Base-by-base conservation (phyloP, 2,329 filamentous ascomycete species). In the Stagonosporopsis tanaceti region DNA sequence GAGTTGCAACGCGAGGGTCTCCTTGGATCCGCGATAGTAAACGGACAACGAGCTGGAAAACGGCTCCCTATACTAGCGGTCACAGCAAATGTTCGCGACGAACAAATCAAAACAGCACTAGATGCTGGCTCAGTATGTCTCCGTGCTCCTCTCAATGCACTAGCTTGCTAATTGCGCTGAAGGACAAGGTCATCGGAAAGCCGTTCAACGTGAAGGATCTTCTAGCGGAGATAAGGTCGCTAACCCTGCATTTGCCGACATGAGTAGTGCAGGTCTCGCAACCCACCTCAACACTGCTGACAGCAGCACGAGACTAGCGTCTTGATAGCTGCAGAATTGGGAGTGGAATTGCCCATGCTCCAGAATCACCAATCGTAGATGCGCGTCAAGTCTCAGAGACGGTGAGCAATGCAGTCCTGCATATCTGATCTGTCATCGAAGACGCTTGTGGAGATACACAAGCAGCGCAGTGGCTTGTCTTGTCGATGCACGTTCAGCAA, bases 171-270 rank as follows among this genome's bases (percentile, higher is more conserved):
- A 47, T 8, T 8, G 7, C 11, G 4, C 4, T 35, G 3, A 15
- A 53, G 50, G 68, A 74, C 53, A 64, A 68, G 27, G 72, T 74
- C 5, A 71, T 75, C 65, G 66, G 69, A 32, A 75, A 75, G 37
- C 71, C 72, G 0, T 74, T 75, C 63, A 74, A 72, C 52, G 71
- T 71, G 2, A 61, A 62, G 0, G 71, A 75, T 46, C 54, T 75
- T 22, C 63, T 75, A 7, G 60, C 60, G 34, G 67, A 71, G 67
- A 72, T 75, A 4, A 34, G 32, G 32, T n/a, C 8, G 14, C 14
- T 34, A 34, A 7, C 7, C 4, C 12, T 34, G 12, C 14, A 34
- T n/a, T 34, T 14, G 14, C 32, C 32, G 2, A 34, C 32, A 34
- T 34, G 32, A 34, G 32, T n/a, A 15, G 14, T n/a, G 32, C 32